Percentiles rank a stretch among this genome's conserved stretches.
These are phyloP conservation scores for Orbilia javanica DNA, from an alignment of 2,329 filamentous ascomycete genomes.

Conservation along the genomic window DNA sequence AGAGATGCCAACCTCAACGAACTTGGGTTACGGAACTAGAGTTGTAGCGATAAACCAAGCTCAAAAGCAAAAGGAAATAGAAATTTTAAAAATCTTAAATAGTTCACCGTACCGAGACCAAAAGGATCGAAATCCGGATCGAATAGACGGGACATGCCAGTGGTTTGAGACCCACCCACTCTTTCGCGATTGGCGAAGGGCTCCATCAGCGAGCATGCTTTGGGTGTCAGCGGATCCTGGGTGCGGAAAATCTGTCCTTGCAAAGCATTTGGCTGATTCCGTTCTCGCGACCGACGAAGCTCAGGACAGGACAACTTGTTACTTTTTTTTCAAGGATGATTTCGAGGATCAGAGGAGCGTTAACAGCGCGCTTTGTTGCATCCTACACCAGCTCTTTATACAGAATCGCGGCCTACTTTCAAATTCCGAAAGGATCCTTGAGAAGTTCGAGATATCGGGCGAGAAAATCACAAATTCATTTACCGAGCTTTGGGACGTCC, in stretches of 20 bases:
- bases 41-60: not conserved
- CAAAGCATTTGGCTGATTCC: conserved; percentile 64
- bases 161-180: conserved; percentile 20
- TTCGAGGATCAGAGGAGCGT: conserved; percentile 37
- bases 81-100: conserved; percentile 15
- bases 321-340: conserved; percentile 21
- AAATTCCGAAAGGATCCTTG: conserved; percentile 12
- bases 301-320: conserved; percentile 4
- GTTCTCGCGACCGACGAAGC: conserved; percentile 60
- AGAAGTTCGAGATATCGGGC: not conserved
- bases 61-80: conserved; percentile 5
- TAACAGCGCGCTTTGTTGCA: conserved; percentile 63
- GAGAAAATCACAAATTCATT: conserved; percentile 1
- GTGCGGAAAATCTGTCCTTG: conserved; percentile 67
- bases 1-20: not conserved
- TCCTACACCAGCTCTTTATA: conserved; percentile 65
- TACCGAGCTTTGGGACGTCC: conserved; percentile 33
- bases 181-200: conserved; percentile 25
- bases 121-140: conserved; percentile 29
- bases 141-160: conserved; percentile 17
- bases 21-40: not conserved
- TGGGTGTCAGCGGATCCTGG: conserved; percentile 67
- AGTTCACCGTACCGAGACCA: not conserved
- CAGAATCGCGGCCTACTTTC: conserved; percentile 59
- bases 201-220: conserved; percentile 61